Evolutionary conservation across 2,329 filamentous ascomycete genomes (phyloP).

Genomic region (Colletotrichum musicola): DNA sequence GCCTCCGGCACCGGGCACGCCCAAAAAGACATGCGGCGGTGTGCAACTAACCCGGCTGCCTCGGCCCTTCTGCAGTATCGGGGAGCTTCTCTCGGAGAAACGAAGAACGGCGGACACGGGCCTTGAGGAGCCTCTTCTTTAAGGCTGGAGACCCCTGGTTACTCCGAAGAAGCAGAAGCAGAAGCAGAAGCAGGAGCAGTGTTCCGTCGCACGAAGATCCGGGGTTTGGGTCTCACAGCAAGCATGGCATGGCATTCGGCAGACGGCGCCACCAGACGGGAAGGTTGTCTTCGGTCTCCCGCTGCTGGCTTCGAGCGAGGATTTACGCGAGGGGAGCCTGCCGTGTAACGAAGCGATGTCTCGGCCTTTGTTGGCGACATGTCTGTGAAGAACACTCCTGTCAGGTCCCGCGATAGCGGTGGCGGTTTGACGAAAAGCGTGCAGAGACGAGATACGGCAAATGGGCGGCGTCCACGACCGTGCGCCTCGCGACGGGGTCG

Average conservation of each 20-base stretch:
- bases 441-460: constrained; percentile 3
- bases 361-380: neutral
- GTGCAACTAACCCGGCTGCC: constrained; percentile 8
- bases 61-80: constrained; percentile 16
- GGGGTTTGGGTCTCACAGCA: constrained; percentile 23
- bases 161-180: neutral
- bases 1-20: constrained; percentile 1
- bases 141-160: neutral
- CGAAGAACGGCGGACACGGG: neutral
- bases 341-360: constrained; percentile 8
- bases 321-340: constrained; percentile 1
- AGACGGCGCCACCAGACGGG: constrained; percentile 1
- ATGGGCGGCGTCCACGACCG: constrained; percentile 7
- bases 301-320: constrained; percentile 5
- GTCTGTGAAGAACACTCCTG: neutral
- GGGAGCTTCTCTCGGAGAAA: neutral
- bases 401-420: constrained; percentile 7
- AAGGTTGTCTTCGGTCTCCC: neutral
- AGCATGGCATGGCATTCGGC: constrained; percentile 19
- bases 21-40: constrained; percentile 4
- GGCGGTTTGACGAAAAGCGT: neutral
- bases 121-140: neutral
- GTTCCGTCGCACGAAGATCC: constrained; percentile 26
- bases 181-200: neutral
- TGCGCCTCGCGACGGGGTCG: neutral